A percentile compares a stretch with the other conserved stretches of the same genome.
These are phyloP conservation scores for Fusarium acutatum DNA, from an alignment of 2,329 filamentous ascomycete genomes.

Conservation along the genomic window DNA sequence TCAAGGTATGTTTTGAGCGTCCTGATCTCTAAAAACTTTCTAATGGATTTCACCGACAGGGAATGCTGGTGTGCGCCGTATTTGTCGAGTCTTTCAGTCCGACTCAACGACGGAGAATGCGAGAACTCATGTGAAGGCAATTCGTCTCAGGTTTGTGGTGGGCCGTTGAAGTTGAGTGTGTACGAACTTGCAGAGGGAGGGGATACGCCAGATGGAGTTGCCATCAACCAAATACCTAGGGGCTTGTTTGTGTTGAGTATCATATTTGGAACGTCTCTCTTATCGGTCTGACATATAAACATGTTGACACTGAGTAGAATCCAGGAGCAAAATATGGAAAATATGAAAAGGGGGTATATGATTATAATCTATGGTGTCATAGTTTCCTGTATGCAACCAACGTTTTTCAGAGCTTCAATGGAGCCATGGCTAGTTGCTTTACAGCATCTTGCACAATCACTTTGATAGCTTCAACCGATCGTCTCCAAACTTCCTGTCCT, in stretches of 20 bases:
- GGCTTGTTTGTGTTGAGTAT: background rate
- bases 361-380: constrained; percentile 5
- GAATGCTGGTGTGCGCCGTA: constrained; percentile 68
- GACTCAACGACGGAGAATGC: constrained; percentile 59
- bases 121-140: constrained; percentile 64
- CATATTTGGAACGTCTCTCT: background rate
- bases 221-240: background rate
- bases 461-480: constrained; percentile 55
- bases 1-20: constrained; percentile 47
- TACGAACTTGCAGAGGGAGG: constrained; percentile 45
- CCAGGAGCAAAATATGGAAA: background rate
- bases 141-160: constrained; percentile 61
- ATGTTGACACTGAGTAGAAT: background rate
- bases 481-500: constrained; percentile 57
- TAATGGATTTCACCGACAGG: constrained; percentile 42
- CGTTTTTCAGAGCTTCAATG: constrained; percentile 56
- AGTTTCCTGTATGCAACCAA: background rate
- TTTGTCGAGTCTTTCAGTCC: constrained; percentile 56
- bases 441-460: constrained; percentile 64
- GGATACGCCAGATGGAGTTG: constrained; percentile 1
- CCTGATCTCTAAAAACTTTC: background rate
- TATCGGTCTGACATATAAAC: background rate
- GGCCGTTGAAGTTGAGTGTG: constrained; percentile 58
- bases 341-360: constrained; percentile 12
- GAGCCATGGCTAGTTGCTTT: constrained; percentile 62